Conservation (phyloP, 2,329 filamentous ascomycete species). For the Dichotomopilus funicola region DNA sequence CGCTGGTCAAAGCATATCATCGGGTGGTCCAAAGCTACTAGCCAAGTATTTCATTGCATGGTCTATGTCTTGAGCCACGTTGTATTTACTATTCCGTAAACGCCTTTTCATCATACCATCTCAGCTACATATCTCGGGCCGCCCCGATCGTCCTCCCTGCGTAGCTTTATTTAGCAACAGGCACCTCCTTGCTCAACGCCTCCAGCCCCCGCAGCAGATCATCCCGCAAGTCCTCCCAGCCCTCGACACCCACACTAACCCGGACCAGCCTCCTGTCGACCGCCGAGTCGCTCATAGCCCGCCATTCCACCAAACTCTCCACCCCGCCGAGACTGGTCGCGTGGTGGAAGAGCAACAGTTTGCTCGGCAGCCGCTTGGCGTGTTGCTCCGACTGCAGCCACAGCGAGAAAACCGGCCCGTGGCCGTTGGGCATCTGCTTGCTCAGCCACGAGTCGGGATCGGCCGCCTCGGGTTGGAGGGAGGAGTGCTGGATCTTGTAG, state of each 20-base stretch:
- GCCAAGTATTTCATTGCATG: too few species aligned
- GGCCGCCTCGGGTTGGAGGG: constrained; percentile 60
- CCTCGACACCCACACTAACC: constrained; percentile 82
- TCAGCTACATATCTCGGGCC: too few species aligned
- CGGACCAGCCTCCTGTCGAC: constrained; percentile 70
- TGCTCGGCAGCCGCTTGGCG: constrained; percentile 68
- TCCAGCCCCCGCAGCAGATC: constrained; percentile 66
- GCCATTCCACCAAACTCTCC: constrained; percentile 95
- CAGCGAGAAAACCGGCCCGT: constrained; percentile 80
- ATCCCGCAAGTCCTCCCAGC: constrained; percentile 71
- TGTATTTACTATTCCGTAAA: too few species aligned
- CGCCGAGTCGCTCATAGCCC: constrained; percentile 72
- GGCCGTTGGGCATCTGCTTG: constrained; percentile 87
- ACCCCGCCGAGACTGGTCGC: constrained; percentile 91
- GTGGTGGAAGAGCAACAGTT: constrained; percentile 80
- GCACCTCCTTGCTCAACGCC: constrained; percentile 36
- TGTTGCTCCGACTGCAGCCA: constrained; percentile 52
- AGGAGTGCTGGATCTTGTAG: constrained; percentile 55
- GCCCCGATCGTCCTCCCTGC: too few species aligned
- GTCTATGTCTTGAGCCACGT: too few species aligned
- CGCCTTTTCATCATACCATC: too few species aligned
- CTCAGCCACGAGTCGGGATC: constrained; percentile 64
- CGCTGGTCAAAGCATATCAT: too few species aligned
- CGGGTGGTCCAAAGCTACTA: too few species aligned
- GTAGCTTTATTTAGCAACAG: not conserved